These are phyloP conservation scores for Russula compacta DNA, from an alignment of 768 basidiomycete genomes.

Conservation along the genomic window DNA sequence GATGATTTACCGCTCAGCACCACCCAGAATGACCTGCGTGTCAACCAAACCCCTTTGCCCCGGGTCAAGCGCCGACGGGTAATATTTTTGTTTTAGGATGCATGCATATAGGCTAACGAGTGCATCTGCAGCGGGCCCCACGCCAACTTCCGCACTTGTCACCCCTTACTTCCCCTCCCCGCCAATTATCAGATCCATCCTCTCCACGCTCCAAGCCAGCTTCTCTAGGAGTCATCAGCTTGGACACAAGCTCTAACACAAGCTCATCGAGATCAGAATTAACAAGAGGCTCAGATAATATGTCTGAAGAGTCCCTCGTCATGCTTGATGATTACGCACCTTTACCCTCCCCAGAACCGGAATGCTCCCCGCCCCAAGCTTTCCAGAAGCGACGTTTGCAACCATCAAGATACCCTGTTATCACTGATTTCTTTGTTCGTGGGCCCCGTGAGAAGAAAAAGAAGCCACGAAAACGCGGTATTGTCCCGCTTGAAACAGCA, in stretches of 20 bases:
- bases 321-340: constrained; percentile 1
- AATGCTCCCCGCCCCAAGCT: neutral
- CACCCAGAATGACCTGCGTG: neutral
- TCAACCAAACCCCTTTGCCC: neutral
- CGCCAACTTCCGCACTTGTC: constrained; percentile 8
- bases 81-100: neutral
- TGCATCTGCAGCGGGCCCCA: neutral
- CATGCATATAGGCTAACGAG: neutral
- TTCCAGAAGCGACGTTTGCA: neutral
- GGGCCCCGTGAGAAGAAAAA: neutral
- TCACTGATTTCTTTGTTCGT: constrained; percentile 9
- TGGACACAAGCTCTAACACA: neutral
- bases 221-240: neutral
- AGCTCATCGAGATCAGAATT: neutral
- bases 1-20: neutral
- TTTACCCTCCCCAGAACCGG: neutral
- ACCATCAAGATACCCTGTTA: constrained; percentile 1
- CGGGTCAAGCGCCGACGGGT: constrained; percentile 10
- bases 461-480: neutral
- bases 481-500: neutral
- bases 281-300: neutral
- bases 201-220: neutral
- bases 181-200: neutral
- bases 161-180: neutral
- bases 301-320: neutral